These are phyloP conservation scores for Curvularia sp. DNA, from an alignment of 2,329 filamentous ascomycete species.

Conservation along the genomic window DNA sequence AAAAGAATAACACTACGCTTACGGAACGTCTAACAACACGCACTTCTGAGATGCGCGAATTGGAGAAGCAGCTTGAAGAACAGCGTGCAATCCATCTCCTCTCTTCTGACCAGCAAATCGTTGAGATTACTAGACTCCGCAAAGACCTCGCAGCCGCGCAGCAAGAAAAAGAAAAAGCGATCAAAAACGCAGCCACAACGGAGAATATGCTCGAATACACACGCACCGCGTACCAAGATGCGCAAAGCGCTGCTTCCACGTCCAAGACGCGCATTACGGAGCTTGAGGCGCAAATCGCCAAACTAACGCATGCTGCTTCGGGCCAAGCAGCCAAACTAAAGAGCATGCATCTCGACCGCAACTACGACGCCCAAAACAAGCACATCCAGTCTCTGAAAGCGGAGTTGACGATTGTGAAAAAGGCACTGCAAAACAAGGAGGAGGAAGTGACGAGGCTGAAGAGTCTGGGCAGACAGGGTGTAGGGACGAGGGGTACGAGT, in stretches of 20 bases:
- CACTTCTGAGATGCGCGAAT: conserved; percentile 20
- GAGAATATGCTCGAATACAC: conserved; percentile 63
- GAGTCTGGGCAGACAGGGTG: conserved; percentile 30
- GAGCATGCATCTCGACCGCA: conserved; percentile 25
- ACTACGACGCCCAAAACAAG: conserved; percentile 16
- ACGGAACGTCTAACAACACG: conserved; percentile 30
- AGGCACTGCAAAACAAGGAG: conserved; percentile 28
- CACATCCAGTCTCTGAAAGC: conserved; percentile 15
- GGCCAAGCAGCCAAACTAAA: conserved; percentile 30
- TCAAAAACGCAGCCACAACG: conserved; percentile 43
- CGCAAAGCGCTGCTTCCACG: conserved; percentile 23
- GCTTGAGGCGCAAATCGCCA: conserved; percentile 25
- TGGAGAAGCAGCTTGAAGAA: conserved; percentile 28
- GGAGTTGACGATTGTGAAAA: conserved; percentile 26
- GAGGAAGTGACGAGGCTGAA: conserved; percentile 35
- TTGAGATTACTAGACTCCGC: conserved; percentile 34
- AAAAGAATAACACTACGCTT: conserved; percentile 23
- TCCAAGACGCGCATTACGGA: conserved; percentile 16
- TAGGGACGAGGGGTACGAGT: conserved; percentile 41
- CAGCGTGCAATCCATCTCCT: conserved; percentile 28
- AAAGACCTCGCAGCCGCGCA: conserved; percentile 32
- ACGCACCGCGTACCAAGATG: conserved; percentile 61
- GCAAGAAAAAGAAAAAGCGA: conserved; percentile 31
- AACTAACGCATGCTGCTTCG: conserved; percentile 28
- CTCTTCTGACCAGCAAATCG: conserved; percentile 33